Conservation (phyloP, 169 alveolate species). For the Plasmodium cynomolgi region DNA sequence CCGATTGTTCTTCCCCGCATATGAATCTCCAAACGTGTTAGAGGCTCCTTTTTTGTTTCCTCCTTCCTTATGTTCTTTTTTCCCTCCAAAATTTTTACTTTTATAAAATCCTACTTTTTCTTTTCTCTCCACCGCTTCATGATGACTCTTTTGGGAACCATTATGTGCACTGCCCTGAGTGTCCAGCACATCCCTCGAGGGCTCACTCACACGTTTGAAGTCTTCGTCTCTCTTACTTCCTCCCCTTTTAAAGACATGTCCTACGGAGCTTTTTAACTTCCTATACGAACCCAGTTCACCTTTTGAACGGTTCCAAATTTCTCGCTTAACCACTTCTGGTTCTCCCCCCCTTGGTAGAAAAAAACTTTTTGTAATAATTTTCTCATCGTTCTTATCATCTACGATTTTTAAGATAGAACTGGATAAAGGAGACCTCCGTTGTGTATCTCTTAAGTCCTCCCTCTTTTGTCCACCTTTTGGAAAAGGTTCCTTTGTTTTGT, state of each 20-base stretch:
- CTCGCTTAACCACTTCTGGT: neutral
- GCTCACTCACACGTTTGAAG: neutral
- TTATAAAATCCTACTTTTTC: neutral
- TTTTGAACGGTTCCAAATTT: neutral
- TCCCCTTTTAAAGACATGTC: neutral
- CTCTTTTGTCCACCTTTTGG: neutral
- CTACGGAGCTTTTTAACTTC: neutral
- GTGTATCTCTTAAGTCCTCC: neutral
- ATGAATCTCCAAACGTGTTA: neutral
- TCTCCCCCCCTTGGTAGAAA: neutral
- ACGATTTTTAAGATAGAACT: neutral
- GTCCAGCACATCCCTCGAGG: neutral
- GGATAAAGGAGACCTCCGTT: neutral
- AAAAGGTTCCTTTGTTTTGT: neutral
- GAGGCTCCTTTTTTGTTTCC: neutral
- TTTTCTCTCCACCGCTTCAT: neutral
- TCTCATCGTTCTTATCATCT: neutral
- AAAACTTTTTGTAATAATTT: neutral
- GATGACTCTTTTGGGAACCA: neutral
- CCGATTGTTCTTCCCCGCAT: neutral
- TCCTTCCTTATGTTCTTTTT: neutral
- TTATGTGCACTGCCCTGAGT: neutral
- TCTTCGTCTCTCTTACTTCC: neutral
- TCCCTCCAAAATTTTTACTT: neutral
- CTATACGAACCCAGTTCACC: neutral